Evolutionary conservation across 192 early-diverging fungal species (phyloP).

Genomic region (Coemansia sp.): DNA sequence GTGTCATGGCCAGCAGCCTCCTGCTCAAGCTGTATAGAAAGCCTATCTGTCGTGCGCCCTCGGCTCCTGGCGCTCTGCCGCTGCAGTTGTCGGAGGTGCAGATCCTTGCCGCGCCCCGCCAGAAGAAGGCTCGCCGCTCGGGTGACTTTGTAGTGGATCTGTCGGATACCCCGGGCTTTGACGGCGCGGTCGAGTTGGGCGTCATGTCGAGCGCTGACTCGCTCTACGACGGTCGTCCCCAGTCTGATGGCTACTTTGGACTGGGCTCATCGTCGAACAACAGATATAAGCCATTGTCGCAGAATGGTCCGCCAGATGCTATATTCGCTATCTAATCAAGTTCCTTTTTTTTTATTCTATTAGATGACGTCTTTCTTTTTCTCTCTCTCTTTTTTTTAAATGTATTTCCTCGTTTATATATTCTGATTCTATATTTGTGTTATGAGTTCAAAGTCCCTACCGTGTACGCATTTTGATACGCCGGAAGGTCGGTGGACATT

Average conservation of each 20-base stretch:
- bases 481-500: slow-evolving; percentile 49
- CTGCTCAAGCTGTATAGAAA: slow-evolving; percentile 71
- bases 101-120: slow-evolving; percentile 26
- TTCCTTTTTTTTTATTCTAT: neutral
- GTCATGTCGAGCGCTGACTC: slow-evolving; percentile 5
- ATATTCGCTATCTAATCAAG: neutral
- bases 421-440: neutral
- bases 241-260: slow-evolving; percentile 20
- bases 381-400: neutral
- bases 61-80: slow-evolving; percentile 20
- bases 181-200: slow-evolving; percentile 17
- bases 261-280: slow-evolving; percentile 9
- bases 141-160: slow-evolving; percentile 36
- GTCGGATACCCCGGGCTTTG: slow-evolving; percentile 17
- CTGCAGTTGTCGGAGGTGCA: slow-evolving; percentile 22
- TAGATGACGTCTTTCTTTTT: neutral
- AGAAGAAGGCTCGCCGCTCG: neutral
- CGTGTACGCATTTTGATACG: slow-evolving; percentile 37
- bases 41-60: slow-evolving; percentile 53
- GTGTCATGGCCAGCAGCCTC: slow-evolving; percentile 88
- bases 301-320: neutral
- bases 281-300: slow-evolving; percentile 17
- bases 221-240: neutral
- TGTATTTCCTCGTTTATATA: neutral
- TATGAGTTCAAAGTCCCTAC: neutral